These are phyloP conservation scores for Pseudocercospora musae DNA, from an alignment of 2,329 filamentous ascomycete species.

Conservation along the genomic window DNA sequence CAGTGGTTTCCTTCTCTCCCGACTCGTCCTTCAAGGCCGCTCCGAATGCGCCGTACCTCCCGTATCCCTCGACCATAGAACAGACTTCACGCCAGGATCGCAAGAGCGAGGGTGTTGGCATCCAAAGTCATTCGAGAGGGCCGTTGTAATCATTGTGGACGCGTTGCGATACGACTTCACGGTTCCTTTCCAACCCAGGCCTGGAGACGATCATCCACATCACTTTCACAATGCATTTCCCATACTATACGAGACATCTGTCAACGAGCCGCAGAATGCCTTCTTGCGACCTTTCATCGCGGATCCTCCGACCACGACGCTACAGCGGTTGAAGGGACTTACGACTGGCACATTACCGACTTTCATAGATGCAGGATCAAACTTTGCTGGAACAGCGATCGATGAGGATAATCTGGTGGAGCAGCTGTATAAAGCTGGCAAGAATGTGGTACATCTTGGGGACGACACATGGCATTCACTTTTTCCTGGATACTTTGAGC, in stretches of 20 bases:
- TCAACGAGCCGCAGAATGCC: conserved; percentile 71
- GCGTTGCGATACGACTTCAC: conserved; percentile 97
- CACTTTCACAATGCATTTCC: conserved; percentile 86
- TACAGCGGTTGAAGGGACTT: conserved; percentile 88
- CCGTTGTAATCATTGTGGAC: conserved; percentile 86
- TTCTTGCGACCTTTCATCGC: conserved; percentile 94
- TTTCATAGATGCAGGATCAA: conserved; percentile 89
- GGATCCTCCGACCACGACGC: conserved; percentile 88
- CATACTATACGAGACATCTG: conserved; percentile 78
- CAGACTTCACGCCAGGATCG: conserved; percentile 38
- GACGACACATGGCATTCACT: conserved; percentile 96
- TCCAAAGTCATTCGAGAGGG: conserved; percentile 86
- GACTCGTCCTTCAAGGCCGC: conserved; percentile 74
- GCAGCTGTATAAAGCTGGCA: conserved; percentile 61
- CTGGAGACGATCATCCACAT: conserved; percentile 47
- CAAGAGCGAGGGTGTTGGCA: conserved; percentile 82
- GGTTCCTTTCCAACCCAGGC: conserved; percentile 64
- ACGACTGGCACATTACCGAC: conserved; percentile 94
- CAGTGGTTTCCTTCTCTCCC: conserved; percentile 87
- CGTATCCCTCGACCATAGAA: conserved; percentile 40
- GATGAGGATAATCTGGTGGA: conserved; percentile 81
- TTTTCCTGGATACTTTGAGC: conserved; percentile 90
- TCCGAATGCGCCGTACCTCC: conserved; percentile 75
- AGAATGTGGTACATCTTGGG: conserved; percentile 87
- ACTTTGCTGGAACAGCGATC: conserved; percentile 91